These are phyloP conservation scores for Candida ipomoeae DNA, from an alignment of 805 yeast species.

Conservation along the genomic window DNA sequence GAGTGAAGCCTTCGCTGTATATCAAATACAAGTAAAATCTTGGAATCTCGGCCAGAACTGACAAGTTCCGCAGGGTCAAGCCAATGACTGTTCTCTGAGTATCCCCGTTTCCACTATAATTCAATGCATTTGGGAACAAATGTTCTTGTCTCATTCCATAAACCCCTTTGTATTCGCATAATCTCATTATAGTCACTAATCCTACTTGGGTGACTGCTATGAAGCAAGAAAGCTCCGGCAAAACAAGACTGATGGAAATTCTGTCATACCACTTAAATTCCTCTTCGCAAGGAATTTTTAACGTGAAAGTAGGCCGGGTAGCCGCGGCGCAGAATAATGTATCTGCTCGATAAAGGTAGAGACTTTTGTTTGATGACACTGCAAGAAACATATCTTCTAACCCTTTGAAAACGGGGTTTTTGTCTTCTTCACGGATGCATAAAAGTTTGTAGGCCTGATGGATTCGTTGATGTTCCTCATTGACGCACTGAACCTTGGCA, in stretches of 20 bases:
- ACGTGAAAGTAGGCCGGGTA: conserved; percentile 10
- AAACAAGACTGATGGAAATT: conserved; percentile 30
- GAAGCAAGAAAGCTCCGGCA: conserved; percentile 34
- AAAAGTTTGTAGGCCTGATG: conserved; percentile 17
- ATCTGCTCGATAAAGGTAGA: conserved; percentile 14
- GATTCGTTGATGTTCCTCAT: conserved; percentile 34
- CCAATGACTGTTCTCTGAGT: conserved; percentile 35
- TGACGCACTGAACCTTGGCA: conserved; percentile 22
- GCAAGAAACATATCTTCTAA: conserved; percentile 7
- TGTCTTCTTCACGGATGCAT: background rate
- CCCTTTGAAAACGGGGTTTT: background rate
- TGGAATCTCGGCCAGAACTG: conserved; percentile 18
- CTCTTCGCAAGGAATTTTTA: conserved; percentile 10
- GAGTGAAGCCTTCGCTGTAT: conserved; percentile 31
- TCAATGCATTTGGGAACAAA: conserved; percentile 34
- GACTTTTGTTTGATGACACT: conserved; percentile 12
- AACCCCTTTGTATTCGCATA: conserved; percentile 35
- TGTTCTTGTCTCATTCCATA: conserved; percentile 43
- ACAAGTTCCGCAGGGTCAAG: conserved; percentile 24
- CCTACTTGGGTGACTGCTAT: conserved; percentile 39
- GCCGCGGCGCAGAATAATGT: conserved; percentile 12
- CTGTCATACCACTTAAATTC: conserved; percentile 33
- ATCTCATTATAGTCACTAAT: conserved; percentile 30
- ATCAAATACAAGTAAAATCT: conserved; percentile 30
- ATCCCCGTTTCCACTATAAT: conserved; percentile 23